phyloP scores from a whole-genome alignment of 2,329 filamentous ascomycete species.

The Xylariaceae sp. region DNA sequence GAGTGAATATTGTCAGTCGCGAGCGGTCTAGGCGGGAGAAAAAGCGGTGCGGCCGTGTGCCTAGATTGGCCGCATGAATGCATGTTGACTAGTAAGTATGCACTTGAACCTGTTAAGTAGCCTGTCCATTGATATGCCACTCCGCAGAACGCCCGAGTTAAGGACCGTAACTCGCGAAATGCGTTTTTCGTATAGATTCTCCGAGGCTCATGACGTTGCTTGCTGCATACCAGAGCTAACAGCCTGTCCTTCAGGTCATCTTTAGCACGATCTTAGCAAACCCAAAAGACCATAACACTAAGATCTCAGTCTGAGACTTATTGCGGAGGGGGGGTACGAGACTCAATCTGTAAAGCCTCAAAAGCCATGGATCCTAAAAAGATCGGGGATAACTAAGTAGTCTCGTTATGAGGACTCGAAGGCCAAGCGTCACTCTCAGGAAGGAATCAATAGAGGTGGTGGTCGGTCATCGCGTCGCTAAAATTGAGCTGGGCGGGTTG shows the following conservation, averaged over 20 bases:
- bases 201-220: no score
- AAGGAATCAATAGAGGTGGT: neutral
- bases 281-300: no score
- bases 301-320: neutral
- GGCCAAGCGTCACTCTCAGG: neutral
- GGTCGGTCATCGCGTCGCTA: neutral
- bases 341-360: neutral
- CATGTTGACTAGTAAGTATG: slow-evolving; percentile 1
- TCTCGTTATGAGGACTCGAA: neutral
- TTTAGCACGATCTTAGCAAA: no score
- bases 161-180: no score
- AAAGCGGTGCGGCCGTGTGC: neutral
- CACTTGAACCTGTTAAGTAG: neutral
- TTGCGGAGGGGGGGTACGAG: neutral
- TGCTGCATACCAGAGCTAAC: no score
- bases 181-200: no score
- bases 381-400: neutral
- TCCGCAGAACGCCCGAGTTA: slow-evolving; percentile 11
- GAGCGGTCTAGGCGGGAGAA: slow-evolving; percentile 1
- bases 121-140: slow-evolving; percentile 2
- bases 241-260: no score
- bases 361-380: neutral
- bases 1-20: slow-evolving; percentile 13
- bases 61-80: neutral
- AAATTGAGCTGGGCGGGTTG: neutral